Evolutionary conservation across 2,329 filamentous ascomycete genomes (phyloP).

Genomic region (Claviceps pusilla): DNA sequence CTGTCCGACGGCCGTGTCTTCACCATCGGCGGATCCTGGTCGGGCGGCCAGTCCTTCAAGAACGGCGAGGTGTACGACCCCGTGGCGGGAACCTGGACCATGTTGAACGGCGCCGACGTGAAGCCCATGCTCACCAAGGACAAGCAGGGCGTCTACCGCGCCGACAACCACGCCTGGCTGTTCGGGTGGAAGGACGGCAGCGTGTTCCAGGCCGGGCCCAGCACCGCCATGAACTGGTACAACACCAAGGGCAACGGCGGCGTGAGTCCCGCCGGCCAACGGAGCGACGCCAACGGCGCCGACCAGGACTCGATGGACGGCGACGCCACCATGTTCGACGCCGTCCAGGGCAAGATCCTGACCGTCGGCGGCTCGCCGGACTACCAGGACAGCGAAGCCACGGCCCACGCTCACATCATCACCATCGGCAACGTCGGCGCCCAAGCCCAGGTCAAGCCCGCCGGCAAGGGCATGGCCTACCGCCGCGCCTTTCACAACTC

Average conservation of each 20-base stretch:
- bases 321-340: conserved; percentile 42
- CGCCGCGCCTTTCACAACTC: conserved; percentile 29
- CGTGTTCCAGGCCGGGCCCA: conserved; percentile 5
- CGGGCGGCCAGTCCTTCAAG: conserved; percentile 33
- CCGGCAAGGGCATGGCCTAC: conserved; percentile 18
- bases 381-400: conserved; percentile 29
- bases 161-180: conserved; percentile 12
- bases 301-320: conserved; percentile 38
- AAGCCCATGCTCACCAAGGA: conserved; percentile 34
- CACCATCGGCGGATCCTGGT: conserved; percentile 40
- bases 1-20: conserved; percentile 40
- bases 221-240: conserved; percentile 38
- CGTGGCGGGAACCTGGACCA: conserved; percentile 28
- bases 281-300: conserved; percentile 13
- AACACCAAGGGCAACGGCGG: conserved; percentile 27
- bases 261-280: conserved; percentile 24
- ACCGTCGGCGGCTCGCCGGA: conserved; percentile 32
- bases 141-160: conserved; percentile 33
- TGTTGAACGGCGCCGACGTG: conserved; percentile 26
- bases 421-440: conserved; percentile 1
- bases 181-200: conserved; percentile 14
- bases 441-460: conserved; percentile 8
- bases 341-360: conserved; percentile 40
- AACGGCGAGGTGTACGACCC: conserved; percentile 41
- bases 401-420: conserved; percentile 28